phyloP scores from a whole-genome alignment of 2,329 filamentous ascomycete species.

The Phyllosticta paracitricarpa region DNA sequence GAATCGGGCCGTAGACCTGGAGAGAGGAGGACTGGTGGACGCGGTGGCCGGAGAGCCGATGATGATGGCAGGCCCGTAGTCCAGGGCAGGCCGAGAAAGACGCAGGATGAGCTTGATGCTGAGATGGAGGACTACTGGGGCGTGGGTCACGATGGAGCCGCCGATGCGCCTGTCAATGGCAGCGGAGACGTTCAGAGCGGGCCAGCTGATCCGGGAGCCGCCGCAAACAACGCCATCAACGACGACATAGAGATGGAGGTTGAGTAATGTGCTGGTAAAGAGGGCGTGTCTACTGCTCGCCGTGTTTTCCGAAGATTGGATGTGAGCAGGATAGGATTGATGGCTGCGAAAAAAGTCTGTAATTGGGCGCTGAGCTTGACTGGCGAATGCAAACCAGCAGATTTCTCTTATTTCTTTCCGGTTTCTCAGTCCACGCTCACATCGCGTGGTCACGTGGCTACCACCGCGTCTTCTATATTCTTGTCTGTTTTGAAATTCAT shows the following conservation, averaged over 20 bases:
- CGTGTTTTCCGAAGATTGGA: not conserved
- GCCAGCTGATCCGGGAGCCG: not conserved
- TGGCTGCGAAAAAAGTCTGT: not conserved
- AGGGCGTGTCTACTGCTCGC: not conserved
- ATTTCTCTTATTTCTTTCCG: not conserved
- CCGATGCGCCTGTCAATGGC: not conserved
- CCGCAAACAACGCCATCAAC: not conserved
- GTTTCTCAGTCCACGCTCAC: not conserved
- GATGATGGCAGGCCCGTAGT: conserved; percentile 36
- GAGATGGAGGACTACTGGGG: conserved; percentile 88
- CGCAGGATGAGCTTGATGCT: conserved; percentile 84
- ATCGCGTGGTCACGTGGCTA: not conserved
- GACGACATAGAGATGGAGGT: conserved; percentile 11
- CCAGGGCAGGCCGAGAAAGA: conserved; percentile 60
- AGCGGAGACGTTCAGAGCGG: not conserved
- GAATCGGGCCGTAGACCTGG: conserved; percentile 38
- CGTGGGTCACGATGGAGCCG: not conserved
- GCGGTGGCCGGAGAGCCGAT: conserved; percentile 32
- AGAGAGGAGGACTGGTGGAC: conserved; percentile 30
- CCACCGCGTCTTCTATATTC: not conserved
- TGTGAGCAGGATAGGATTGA: not conserved
- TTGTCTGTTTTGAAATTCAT: not conserved
- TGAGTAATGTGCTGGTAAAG: not conserved
- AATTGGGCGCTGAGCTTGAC: not conserved
- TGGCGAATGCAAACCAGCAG: not conserved